Conservation (phyloP, 1,284 basidiomycete species). For the Dichomitus squalens region DNA sequence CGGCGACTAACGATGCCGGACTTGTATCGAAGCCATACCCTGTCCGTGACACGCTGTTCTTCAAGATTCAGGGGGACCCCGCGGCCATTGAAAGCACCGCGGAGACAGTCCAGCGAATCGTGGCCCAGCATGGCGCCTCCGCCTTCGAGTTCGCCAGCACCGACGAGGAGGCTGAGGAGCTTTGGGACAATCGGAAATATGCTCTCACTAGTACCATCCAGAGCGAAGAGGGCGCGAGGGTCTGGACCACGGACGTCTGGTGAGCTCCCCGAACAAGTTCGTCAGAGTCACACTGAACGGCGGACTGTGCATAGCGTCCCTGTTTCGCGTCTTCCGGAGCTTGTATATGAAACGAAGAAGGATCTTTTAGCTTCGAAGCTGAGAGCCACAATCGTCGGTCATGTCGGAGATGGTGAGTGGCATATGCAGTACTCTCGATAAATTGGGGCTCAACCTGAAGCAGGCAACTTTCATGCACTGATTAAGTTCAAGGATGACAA, state of each 20-base stretch:
- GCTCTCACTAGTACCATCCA: slow-evolving; percentile 77
- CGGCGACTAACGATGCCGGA: slow-evolving; percentile 68
- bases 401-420: slow-evolving; percentile 9
- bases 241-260: slow-evolving; percentile 92
- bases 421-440: not conserved
- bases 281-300: no score
- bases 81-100: slow-evolving; percentile 66
- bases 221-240: slow-evolving; percentile 58
- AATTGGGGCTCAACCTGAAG: not conserved
- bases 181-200: slow-evolving; percentile 91
- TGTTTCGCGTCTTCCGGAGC: not conserved
- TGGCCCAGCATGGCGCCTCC: slow-evolving; percentile 67
- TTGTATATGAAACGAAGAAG: slow-evolving; percentile 5
- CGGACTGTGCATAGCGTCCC: slow-evolving; percentile 34
- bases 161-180: slow-evolving; percentile 74
- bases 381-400: slow-evolving; percentile 4
- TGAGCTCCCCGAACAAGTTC: slow-evolving; percentile 28
- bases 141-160: slow-evolving; percentile 79
- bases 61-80: slow-evolving; percentile 85
- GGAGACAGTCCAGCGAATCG: slow-evolving; percentile 58
- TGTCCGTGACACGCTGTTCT: slow-evolving; percentile 77
- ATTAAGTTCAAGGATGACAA: slow-evolving; percentile 66
- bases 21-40: slow-evolving; percentile 60
- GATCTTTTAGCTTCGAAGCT: not conserved
- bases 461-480: slow-evolving; percentile 59